Base-by-base conservation (phyloP, 2,329 filamentous ascomycete genomes). In the Botrytis fabae region DNA sequence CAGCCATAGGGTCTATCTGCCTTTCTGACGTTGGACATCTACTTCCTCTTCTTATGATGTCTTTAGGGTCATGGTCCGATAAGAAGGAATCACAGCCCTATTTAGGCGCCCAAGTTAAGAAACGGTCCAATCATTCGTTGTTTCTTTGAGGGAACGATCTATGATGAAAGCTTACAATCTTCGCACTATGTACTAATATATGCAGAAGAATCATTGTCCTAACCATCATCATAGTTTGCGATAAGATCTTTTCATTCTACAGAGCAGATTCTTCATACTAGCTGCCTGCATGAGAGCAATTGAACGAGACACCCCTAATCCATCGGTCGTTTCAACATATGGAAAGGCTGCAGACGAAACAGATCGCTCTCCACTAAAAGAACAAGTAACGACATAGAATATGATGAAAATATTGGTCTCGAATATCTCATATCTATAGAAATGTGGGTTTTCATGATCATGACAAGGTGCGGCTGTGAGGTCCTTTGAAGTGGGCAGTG, bases 11-110 rank as follows among this genome's bases (percentile, higher is more conserved):
- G 9, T 32, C 57, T 22, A 38, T 44, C 32, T 46, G 38, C 7
- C 42, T 59, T 61, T 46, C 18, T 25, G 42, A 46, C 2, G 25
- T 70, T 59, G 38, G 22, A 32, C 22, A 57, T 69, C 28, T 60
- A 51, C 14, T 44, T 51, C 32, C 14, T 54, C 51, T 57, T 57
- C 14, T n/a, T 14, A 38, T 46, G 57, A 40, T 63, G 40, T 61
- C 38, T 40, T n/a, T 18, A 35, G 12, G 28, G 57, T 6, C 10
- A 14, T 32, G 32, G n/a, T 51, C 2, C 42, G 25, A 44, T n/a
- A 16, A 51, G 22, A 51, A 63, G 28, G 38, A 62, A 70, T 46
- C 69, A 51, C 42, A 70, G 57, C 57, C 69, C 59, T 70, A 63
- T 51, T 40, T 48, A 63, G 20, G 69, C 57, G 69, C 69, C 44